Conservation (phyloP, 2,329 filamentous ascomycete species). For the Metarhizium sp. region DNA sequence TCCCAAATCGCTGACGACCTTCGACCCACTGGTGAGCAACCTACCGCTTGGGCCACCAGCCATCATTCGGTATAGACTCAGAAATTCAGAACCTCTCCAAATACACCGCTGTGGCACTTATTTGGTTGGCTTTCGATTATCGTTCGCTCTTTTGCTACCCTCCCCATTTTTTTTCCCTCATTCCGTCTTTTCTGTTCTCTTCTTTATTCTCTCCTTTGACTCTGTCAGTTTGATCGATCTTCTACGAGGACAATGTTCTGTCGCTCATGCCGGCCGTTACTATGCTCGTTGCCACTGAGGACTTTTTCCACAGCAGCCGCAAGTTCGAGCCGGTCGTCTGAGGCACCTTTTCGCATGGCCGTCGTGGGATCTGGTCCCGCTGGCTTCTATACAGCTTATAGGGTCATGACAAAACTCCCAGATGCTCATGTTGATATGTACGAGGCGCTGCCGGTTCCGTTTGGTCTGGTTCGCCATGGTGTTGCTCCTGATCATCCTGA, state of each 20-base stretch:
- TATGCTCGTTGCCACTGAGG: neutral
- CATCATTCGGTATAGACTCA: too few species aligned
- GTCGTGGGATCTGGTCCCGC: conserved; percentile 90
- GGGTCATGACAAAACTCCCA: conserved; percentile 67
- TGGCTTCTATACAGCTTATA: conserved; percentile 88
- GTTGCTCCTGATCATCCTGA: conserved; percentile 98
- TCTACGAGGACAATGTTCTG: neutral
- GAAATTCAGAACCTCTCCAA: neutral
- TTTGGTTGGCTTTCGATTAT: neutral
- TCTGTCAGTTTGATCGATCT: neutral
- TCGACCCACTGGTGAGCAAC: neutral
- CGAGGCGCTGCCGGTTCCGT: conserved; percentile 85
- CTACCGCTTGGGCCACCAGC: too few species aligned
- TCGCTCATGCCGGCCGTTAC: neutral
- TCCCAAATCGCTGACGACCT: neutral
- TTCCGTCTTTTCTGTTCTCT: neutral
- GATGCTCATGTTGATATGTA: conserved; percentile 86
- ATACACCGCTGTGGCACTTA: neutral
- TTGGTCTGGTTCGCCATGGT: conserved; percentile 83
- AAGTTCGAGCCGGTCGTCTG: conserved; percentile 7
- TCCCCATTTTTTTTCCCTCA: neutral
- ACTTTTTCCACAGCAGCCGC: neutral
- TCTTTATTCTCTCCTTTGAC: neutral
- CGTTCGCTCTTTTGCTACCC: neutral
- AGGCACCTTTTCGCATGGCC: conserved; percentile 64